These are phyloP conservation scores for Anthoceros angustus DNA, from an alignment of 225 moss, liverwort and hornwort genomes.

Conservation along the genomic window DNA sequence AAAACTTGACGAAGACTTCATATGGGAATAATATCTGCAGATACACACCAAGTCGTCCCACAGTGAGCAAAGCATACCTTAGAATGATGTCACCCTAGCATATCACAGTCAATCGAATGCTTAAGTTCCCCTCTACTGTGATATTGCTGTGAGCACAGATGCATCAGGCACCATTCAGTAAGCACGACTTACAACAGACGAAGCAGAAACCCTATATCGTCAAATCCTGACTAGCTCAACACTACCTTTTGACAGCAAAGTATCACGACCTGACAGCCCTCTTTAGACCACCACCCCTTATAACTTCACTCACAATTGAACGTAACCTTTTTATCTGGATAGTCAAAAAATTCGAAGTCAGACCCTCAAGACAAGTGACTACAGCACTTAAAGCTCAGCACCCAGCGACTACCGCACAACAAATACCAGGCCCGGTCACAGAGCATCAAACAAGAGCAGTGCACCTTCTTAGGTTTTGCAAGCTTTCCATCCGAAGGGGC, in stretches of 20 bases:
- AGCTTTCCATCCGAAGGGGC: slow-evolving; percentile 41
- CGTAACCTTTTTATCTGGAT: slow-evolving; percentile 5
- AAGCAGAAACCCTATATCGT: background rate
- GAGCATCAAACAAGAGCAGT: slow-evolving; percentile 11
- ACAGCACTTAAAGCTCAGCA: slow-evolving; percentile 5
- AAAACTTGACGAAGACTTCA: slow-evolving; percentile 49
- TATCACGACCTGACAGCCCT: slow-evolving; percentile 6
- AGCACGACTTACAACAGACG: background rate
- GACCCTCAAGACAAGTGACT: slow-evolving; percentile 1
- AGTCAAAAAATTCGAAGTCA: slow-evolving; percentile 5
- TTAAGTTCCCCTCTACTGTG: too few relatives aligned
- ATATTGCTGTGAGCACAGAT: background rate
- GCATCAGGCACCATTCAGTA: background rate
- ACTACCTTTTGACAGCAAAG: slow-evolving; percentile 6
- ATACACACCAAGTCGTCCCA: slow-evolving; percentile 12
- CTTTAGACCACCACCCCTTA: slow-evolving; percentile 5
- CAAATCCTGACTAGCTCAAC: background rate
- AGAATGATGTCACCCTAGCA: slow-evolving; percentile 7
- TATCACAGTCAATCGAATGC: background rate
- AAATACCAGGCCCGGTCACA: slow-evolving; percentile 19
- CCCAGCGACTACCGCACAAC: slow-evolving; percentile 20
- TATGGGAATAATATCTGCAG: slow-evolving; percentile 64
- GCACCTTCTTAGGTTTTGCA: slow-evolving; percentile 58
- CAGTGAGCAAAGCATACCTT: slow-evolving; percentile 8
- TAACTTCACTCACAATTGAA: background rate